Percentiles rank a stretch among this genome's conserved stretches.
Conservation (phyloP, 768 basidiomycete genomes). For the Cantharellus cinnabarinus region DNA sequence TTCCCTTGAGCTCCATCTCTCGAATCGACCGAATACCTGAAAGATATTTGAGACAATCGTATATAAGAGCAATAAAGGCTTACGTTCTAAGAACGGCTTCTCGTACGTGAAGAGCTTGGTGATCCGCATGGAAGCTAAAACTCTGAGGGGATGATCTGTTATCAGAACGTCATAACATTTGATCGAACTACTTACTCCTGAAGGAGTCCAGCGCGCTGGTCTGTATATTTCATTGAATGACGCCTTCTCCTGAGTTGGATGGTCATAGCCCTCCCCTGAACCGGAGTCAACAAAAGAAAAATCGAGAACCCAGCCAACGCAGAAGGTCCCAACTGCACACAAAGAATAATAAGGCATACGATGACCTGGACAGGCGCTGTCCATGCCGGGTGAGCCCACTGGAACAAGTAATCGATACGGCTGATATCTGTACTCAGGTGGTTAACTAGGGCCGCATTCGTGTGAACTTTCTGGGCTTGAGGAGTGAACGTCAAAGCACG, state of each 20-base stretch:
- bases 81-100: constrained; percentile 41
- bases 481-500: constrained; percentile 45
- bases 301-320: constrained; percentile 51
- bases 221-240: constrained; percentile 39
- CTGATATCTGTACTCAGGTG: constrained; percentile 47
- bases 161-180: background rate
- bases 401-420: background rate
- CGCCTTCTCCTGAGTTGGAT: constrained; percentile 33
- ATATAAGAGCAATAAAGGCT: constrained; percentile 10
- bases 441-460: constrained; percentile 40
- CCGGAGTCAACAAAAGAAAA: constrained; percentile 38
- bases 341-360: constrained; percentile 2
- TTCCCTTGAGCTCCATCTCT: constrained; percentile 32
- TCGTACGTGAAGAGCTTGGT: constrained; percentile 46
- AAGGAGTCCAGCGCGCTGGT: constrained; percentile 40
- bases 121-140: constrained; percentile 23
- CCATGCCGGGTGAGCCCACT: background rate
- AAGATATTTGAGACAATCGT: background rate
- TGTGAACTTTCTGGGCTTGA: constrained; percentile 38
- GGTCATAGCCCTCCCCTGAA: constrained; percentile 45
- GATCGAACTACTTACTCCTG: constrained; percentile 20
- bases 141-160: constrained; percentile 7
- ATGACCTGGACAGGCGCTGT: background rate
- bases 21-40: constrained; percentile 36
- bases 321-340: constrained; percentile 38